phyloP scores from a whole-genome alignment of 495 filamentous ascomycete species.

The Penicillium maclennaniae region DNA sequence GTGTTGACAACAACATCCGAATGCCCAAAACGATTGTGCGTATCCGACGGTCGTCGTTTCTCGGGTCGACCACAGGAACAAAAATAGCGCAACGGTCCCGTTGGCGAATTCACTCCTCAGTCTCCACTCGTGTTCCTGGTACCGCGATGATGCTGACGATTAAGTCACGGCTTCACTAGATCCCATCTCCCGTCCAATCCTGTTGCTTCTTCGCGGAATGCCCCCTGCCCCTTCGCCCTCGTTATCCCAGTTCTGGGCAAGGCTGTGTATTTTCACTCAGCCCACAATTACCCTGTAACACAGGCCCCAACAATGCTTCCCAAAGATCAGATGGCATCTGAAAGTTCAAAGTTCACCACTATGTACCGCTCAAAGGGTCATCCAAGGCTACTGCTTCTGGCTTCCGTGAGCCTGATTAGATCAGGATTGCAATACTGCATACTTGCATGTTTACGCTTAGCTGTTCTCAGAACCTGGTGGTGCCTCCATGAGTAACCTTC shows the following conservation, averaged over 20 bases:
- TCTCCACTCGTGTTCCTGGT: conserved; percentile 6
- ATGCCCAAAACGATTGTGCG: background rate
- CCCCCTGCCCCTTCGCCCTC: background rate
- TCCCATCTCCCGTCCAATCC: conserved; percentile 21
- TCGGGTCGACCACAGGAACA: conserved; percentile 9
- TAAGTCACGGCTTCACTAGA: conserved; percentile 3
- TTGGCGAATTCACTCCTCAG: conserved; percentile 9
- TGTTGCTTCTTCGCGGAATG: background rate
- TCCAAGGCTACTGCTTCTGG: background rate
- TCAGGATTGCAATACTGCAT: background rate
- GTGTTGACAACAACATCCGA: conserved; percentile 1
- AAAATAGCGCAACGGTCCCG: conserved; percentile 12
- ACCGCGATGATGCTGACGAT: conserved; percentile 12
- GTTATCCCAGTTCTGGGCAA: background rate
- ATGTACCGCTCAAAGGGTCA: no score
- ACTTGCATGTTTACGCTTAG: conserved; percentile 2
- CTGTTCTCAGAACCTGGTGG: background rate
- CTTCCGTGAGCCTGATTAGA: no score
- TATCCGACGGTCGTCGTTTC: background rate
- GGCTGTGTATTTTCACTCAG: background rate
- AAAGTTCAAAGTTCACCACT: background rate
- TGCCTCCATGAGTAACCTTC: conserved; percentile 4
- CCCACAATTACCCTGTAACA: background rate
- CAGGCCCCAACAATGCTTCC: background rate
- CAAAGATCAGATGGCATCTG: background rate